phyloP scores from a whole-genome alignment of 441 rosid genomes.

The Pelargonium myrrhifolium region DNA sequence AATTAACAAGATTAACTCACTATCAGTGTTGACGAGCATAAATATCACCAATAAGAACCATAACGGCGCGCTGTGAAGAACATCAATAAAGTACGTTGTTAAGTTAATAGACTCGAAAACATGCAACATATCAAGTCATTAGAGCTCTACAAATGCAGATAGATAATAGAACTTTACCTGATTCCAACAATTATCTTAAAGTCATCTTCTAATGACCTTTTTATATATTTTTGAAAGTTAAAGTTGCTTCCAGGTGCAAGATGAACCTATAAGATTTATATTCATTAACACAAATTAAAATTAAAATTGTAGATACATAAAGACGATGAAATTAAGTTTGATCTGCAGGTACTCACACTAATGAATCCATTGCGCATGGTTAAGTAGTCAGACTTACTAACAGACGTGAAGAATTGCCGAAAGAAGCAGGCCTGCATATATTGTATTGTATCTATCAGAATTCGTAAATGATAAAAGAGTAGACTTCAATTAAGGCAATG shows the following conservation, averaged over 20 bases:
- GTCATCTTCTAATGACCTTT: constrained; percentile 80
- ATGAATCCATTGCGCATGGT: constrained; percentile 86
- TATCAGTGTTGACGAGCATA: constrained; percentile 65
- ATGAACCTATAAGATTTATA: constrained; percentile 48
- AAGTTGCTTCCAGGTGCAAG: constrained; percentile 73
- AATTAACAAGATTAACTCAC: constrained; percentile 28
- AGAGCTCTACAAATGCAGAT: neutral
- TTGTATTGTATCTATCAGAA: neutral
- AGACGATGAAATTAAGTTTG: too few relatives aligned
- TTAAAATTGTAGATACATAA: too few relatives aligned
- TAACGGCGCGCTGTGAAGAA: constrained; percentile 59
- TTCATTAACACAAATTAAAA: too few relatives aligned
- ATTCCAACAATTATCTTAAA: constrained; percentile 75
- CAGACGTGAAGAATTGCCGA: constrained; percentile 76
- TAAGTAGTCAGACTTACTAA: constrained; percentile 67
- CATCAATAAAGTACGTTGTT: constrained; percentile 15
- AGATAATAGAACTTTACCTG: constrained; percentile 32
- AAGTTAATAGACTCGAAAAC: too few relatives aligned
- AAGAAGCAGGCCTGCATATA: constrained; percentile 65
- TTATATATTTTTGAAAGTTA: constrained; percentile 71
- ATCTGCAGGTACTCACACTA: constrained; percentile 59
- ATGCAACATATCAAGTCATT: neutral
- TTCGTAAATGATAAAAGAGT: neutral
- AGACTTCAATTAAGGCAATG: too few relatives aligned
- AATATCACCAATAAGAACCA: constrained; percentile 73